Conservation (phyloP, 306 rosid genomes). For the Ochetophila trinervis region DNA sequence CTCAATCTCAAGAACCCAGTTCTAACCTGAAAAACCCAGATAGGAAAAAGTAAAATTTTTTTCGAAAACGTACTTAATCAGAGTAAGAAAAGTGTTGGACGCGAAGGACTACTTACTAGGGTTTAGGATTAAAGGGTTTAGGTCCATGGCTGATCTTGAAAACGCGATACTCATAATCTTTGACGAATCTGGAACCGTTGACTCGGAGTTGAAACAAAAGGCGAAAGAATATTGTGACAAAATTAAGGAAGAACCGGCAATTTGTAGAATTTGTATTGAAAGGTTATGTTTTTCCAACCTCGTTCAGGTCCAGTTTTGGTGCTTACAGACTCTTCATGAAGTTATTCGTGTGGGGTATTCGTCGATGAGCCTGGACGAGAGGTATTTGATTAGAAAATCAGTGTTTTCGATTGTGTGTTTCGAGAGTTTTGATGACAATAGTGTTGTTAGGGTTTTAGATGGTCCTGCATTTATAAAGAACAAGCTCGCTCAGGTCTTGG, state of each 20-base stretch:
- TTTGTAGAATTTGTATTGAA: constrained; percentile 71
- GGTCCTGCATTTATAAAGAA: constrained; percentile 80
- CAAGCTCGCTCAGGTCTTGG: constrained; percentile 80
- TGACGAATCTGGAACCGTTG: constrained; percentile 72
- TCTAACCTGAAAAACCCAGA: constrained; percentile 12
- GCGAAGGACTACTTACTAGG: constrained; percentile 26
- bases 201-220: constrained; percentile 57
- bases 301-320: constrained; percentile 91
- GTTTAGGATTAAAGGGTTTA: constrained; percentile 13
- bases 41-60: constrained; percentile 3
- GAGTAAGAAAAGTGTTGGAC: constrained; percentile 28
- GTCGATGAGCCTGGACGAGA: constrained; percentile 64
- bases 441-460: constrained; percentile 54
- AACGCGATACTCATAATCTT: constrained; percentile 76
- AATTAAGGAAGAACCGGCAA: constrained; percentile 57
- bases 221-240: constrained; percentile 66
- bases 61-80: neutral
- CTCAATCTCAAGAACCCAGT: constrained; percentile 3
- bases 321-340: constrained; percentile 81
- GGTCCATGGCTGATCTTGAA: constrained; percentile 83
- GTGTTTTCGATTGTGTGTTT: constrained; percentile 75
- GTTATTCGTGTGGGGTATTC: constrained; percentile 65
- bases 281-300: constrained; percentile 63
- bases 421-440: constrained; percentile 54
- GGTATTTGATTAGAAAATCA: constrained; percentile 61